These are phyloP conservation scores for Boletus pseudopeckii DNA, from an alignment of 768 basidiomycete genomes.

Conservation along the genomic window DNA sequence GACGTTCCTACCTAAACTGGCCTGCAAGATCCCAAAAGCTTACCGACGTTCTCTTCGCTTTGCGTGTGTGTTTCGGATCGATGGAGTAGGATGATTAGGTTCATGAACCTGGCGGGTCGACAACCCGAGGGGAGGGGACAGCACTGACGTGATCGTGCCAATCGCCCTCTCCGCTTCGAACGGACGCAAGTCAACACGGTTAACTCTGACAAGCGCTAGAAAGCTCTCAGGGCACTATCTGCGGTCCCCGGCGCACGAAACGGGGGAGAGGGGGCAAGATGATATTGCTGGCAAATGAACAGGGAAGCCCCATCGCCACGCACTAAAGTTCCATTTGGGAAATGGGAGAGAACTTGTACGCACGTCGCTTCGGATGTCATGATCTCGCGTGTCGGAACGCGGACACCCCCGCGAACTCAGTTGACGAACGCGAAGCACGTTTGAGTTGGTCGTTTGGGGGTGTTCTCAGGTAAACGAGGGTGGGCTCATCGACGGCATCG, in stretches of 20 bases:
- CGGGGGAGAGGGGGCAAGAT: background rate
- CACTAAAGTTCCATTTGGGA: background rate
- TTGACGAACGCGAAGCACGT: background rate
- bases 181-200: background rate
- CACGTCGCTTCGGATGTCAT: background rate
- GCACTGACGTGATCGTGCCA: background rate
- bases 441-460: background rate
- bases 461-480: background rate
- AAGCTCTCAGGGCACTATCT: background rate
- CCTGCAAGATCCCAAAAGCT: background rate
- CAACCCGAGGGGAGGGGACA: too few relatives aligned
- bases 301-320: background rate
- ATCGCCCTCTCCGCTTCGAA: background rate
- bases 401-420: background rate
- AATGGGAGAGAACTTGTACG: background rate
- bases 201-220: background rate
- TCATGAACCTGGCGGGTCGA: background rate
- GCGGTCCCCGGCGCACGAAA: background rate
- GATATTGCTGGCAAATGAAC: background rate
- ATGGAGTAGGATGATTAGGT: background rate
- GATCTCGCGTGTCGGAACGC: background rate
- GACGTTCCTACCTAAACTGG: background rate
- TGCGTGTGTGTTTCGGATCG: background rate
- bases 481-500: background rate
- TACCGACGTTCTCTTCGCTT: background rate